These are phyloP conservation scores for Hansenula sp. DNA, from an alignment of 1,139 yeast genomes.

Conservation along the genomic window DNA sequence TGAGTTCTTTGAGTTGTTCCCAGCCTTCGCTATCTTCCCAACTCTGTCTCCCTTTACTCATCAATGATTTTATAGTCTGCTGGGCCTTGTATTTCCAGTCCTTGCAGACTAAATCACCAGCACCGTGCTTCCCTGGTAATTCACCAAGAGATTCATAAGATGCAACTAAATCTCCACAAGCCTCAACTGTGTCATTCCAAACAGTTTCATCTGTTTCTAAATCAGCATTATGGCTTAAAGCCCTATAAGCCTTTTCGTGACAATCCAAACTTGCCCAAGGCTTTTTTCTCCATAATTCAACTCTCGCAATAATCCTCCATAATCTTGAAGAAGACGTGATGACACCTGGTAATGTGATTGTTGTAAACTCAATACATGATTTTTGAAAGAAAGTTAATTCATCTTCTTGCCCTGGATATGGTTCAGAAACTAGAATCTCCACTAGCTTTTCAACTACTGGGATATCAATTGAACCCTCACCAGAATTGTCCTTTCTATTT, in stretches of 20 bases:
- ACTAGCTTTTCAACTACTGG: conserved; percentile 74
- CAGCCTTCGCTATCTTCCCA: conserved; percentile 86
- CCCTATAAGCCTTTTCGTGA: conserved; percentile 84
- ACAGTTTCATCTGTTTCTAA: conserved; percentile 55
- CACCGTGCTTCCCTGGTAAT: conserved; percentile 78
- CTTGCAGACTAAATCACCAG: conserved; percentile 79
- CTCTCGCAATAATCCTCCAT: conserved; percentile 83
- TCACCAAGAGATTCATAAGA: conserved; percentile 90
- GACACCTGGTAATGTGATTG: conserved; percentile 61
- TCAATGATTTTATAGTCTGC: conserved; percentile 64
- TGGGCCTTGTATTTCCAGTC: conserved; percentile 90
- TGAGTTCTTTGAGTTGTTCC: conserved; percentile 56
- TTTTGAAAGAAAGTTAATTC: conserved; percentile 57
- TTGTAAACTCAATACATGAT: conserved; percentile 65
- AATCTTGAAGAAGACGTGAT: conserved; percentile 69
- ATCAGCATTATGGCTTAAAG: conserved; percentile 61
- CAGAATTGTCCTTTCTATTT: conserved; percentile 44
- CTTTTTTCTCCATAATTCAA: conserved; percentile 79
- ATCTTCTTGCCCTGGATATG: conserved; percentile 42
- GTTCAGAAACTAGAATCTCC: conserved; percentile 54
- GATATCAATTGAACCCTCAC: conserved; percentile 70
- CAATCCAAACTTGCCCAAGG: conserved; percentile 90
- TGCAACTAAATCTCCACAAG: conserved; percentile 75
- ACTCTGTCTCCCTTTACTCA: conserved; percentile 72
- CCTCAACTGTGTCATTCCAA: conserved; percentile 81